phyloP scores from a whole-genome alignment of 768 basidiomycete genomes.

The Mycena albidolilacea region DNA sequence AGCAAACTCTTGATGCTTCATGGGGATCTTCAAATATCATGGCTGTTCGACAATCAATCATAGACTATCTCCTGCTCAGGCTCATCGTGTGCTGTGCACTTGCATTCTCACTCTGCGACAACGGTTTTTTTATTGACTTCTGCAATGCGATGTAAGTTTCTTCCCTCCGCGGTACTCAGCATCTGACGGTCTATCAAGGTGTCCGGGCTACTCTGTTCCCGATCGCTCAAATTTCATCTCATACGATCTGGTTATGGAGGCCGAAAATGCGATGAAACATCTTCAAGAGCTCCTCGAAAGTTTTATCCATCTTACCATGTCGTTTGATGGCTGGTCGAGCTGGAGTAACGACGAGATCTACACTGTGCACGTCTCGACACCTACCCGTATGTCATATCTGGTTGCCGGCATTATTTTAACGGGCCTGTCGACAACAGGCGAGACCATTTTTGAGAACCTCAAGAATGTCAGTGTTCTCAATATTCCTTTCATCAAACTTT shows the following conservation, averaged over 20 bases:
- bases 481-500: too few species aligned
- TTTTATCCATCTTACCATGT: slow-evolving; percentile 28
- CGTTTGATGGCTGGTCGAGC: slow-evolving; percentile 36
- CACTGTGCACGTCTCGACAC: slow-evolving; percentile 27
- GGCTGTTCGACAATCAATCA: slow-evolving; percentile 12
- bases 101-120: slow-evolving; percentile 29
- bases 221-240: slow-evolving; percentile 24
- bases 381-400: slow-evolving; percentile 26
- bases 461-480: neutral
- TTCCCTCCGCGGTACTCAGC: neutral
- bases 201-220: slow-evolving; percentile 24
- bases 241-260: slow-evolving; percentile 14
- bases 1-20: too few species aligned
- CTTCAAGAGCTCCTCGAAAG: slow-evolving; percentile 3
- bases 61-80: slow-evolving; percentile 26
- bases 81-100: slow-evolving; percentile 32
- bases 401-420: slow-evolving; percentile 24
- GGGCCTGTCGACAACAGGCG: slow-evolving; percentile 11
- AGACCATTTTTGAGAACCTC: slow-evolving; percentile 9
- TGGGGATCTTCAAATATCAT: too few species aligned
- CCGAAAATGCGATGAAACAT: slow-evolving; percentile 9
- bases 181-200: slow-evolving; percentile 1
- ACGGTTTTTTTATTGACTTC: slow-evolving; percentile 34
- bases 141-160: slow-evolving; percentile 17
- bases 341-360: slow-evolving; percentile 27